Base-by-base conservation (phyloP, 1,139 yeast genomes). In the Sugiyamaella xylanicola region DNA sequence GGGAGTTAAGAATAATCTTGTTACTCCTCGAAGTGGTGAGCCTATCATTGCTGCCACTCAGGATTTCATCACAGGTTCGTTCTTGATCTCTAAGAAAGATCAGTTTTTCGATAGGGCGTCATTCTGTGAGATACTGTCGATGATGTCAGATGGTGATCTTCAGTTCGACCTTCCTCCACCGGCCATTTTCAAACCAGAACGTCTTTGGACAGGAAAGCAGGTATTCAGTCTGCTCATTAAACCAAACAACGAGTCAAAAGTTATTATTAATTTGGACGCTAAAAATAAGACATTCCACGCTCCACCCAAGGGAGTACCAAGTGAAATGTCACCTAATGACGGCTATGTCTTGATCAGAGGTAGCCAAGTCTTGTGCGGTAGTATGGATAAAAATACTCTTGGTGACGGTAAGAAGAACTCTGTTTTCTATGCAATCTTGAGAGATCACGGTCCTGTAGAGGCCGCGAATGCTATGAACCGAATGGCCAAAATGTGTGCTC, bases 21-120 rank as follows among this genome's bases (percentile, higher is more conserved):
- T 93, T 63, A 93, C 99, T 0, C 99, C 99, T 8, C 90, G 92
- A 69, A 89, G 96, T 32, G 99, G 99, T 66, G 99, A 95, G 68
- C 99, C 99, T 0, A 95, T 95, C 67, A 93, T 95, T 79, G 99
- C 99, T 1, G 99, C 99, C 7, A 95, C 99, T 1, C 99, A 95
- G 77, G 99, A 95, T 82, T 95, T 95, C 77, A 93, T 95, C 65
- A 92, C 98, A 3, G 99, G 98, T 15, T 89, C 97, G 0, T 95
- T 86, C 70, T 77, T 95, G 63, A 89, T 95, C 47, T 87, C 97
- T 0, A 92, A 87, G 66, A 95, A 93, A 72, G 99, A 95, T 69
- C 82, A 96, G 1, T 95, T 95, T 69, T 93, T 82, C 68, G 96
- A 92, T 70, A 81, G 97, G 61, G 95, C 95, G 1, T 77, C 90